Evolutionary conservation across 257 asterid species (phyloP).

Genomic region (Gentiana straminea): DNA sequence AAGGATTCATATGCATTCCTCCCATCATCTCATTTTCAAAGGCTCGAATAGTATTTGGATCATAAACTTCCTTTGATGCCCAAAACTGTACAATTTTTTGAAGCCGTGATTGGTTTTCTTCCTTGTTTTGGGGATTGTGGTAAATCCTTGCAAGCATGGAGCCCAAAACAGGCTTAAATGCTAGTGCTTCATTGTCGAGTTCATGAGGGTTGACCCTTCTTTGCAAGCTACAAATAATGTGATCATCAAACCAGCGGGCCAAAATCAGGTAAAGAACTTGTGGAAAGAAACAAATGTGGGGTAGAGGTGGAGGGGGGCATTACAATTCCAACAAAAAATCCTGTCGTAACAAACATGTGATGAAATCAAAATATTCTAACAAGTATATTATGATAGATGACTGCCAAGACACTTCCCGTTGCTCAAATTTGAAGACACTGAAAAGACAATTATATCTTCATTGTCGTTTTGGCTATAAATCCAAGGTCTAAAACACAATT

Average conservation of each 20-base stretch:
- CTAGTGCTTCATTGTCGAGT: conserved; percentile 86
- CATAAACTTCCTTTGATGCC: conserved; percentile 94
- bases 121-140: conserved; percentile 86
- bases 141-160: conserved; percentile 84
- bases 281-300: neutral
- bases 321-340: too few species aligned
- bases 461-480: too few species aligned
- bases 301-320: neutral
- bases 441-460: too few species aligned
- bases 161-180: conserved; percentile 89
- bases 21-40: conserved; percentile 77
- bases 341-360: too few species aligned
- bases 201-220: conserved; percentile 72
- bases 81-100: conserved; percentile 87
- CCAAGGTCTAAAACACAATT: too few species aligned
- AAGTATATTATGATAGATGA: neutral
- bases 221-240: conserved; percentile 62
- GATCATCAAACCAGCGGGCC: neutral
- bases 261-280: neutral
- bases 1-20: conserved; percentile 41
- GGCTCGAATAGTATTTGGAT: conserved; percentile 65
- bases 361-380: too few species aligned
- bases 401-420: too few species aligned
- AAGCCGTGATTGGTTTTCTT: conserved; percentile 90
- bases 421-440: too few species aligned